These are phyloP conservation scores for Melaleuca quinquenervia DNA, from an alignment of 345 rosid species.

Conservation along the genomic window DNA sequence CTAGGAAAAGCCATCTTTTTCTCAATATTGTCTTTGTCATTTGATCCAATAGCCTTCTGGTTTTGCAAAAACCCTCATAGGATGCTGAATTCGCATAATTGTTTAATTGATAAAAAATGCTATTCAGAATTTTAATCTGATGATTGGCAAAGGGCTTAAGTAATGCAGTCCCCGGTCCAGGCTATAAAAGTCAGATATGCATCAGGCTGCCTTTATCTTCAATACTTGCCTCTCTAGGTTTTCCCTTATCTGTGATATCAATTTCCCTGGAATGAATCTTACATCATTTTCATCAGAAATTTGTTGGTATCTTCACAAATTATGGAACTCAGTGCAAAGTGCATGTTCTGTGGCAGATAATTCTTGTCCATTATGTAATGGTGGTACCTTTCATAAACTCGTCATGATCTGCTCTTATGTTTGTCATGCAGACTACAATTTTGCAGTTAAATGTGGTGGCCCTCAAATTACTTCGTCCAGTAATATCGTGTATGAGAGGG, in stretches of 20 bases:
- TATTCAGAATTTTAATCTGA: neutral
- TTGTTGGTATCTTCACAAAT: neutral
- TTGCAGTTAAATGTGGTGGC: conserved; percentile 62
- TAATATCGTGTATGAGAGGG: conserved; percentile 29
- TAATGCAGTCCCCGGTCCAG: neutral
- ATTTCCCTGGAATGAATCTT: neutral
- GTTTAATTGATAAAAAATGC: neutral
- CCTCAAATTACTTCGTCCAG: conserved; percentile 24
- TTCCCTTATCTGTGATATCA: neutral
- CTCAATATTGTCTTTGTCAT: neutral
- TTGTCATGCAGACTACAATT: conserved; percentile 32
- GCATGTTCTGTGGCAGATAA: neutral
- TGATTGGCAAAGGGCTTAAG: neutral
- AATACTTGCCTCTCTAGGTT: neutral
- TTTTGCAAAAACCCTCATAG: neutral
- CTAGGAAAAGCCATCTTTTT: neutral
- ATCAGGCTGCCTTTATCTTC: neutral
- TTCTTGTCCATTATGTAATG: neutral
- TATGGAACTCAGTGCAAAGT: too few species aligned
- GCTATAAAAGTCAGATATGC: neutral
- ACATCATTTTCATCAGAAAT: neutral
- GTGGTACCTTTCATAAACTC: neutral
- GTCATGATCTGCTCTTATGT: neutral
- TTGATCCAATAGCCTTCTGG: neutral
- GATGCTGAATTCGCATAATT: neutral